These are phyloP conservation scores for Talaromyces pinophilus DNA, from an alignment of 2,329 filamentous ascomycete genomes.

Conservation along the genomic window DNA sequence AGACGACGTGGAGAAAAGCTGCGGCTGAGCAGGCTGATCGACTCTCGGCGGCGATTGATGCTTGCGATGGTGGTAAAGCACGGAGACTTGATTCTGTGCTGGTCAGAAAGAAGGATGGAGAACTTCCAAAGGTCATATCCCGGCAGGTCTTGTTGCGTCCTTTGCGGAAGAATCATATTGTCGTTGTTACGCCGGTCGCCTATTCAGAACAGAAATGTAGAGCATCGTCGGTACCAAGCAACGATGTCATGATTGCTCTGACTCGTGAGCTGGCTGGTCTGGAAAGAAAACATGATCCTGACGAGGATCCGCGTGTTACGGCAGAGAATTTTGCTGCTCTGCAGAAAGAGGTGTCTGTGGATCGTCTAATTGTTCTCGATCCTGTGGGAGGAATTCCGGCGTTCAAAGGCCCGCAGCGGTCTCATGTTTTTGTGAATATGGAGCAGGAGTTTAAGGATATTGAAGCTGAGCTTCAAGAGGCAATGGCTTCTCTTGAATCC, in stretches of 20 bases:
- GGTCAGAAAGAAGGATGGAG: slow-evolving; percentile 35
- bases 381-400: slow-evolving; percentile 81
- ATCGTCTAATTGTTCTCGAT: slow-evolving; percentile 87
- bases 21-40: slow-evolving; percentile 68
- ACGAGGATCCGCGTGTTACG: slow-evolving; percentile 47
- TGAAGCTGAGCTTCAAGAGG: slow-evolving; percentile 58
- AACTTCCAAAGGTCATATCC: slow-evolving; percentile 41
- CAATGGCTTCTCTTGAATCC: slow-evolving; percentile 26
- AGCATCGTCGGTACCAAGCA: slow-evolving; percentile 53
- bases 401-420: slow-evolving; percentile 57
- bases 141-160: slow-evolving; percentile 64
- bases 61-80: slow-evolving; percentile 66
- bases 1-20: slow-evolving; percentile 45
- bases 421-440: slow-evolving; percentile 88
- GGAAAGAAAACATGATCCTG: slow-evolving; percentile 48
- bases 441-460: slow-evolving; percentile 82
- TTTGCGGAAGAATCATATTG: slow-evolving; percentile 67
- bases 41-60: slow-evolving; percentile 72
- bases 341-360: slow-evolving; percentile 64
- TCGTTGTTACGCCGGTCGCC: slow-evolving; percentile 67
- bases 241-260: slow-evolving; percentile 73
- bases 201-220: slow-evolving; percentile 56
- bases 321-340: slow-evolving; percentile 44
- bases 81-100: slow-evolving; percentile 65
- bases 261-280: slow-evolving; percentile 74